A percentile compares a stretch with the other conserved stretches of the same genome.
Conservation (phyloP, 495 filamentous ascomycete species). For the Aspergillus kassunensis region DNA sequence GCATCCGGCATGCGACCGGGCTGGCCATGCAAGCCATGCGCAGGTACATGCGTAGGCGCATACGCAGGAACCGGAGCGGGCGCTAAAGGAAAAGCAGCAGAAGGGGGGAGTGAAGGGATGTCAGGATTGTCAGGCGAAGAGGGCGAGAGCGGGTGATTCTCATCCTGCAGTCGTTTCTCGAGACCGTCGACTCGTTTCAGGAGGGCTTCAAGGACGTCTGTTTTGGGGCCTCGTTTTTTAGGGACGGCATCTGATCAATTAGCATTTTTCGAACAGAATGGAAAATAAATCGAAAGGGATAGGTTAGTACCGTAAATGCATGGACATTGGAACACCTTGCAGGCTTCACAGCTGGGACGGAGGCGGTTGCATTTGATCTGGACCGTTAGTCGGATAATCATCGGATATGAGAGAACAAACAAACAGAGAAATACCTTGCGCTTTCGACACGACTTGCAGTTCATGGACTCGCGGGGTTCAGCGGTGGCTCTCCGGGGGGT, state of each 20-base stretch:
- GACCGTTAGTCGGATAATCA: background rate
- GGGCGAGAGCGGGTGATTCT: slow-evolving; percentile 50
- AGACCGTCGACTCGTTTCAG: slow-evolving; percentile 79
- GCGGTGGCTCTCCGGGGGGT: slow-evolving; percentile 66
- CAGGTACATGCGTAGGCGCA: background rate
- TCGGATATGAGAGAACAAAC: background rate
- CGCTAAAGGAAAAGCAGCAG: background rate
- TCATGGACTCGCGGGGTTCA: slow-evolving; percentile 85
- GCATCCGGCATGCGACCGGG: slow-evolving; percentile 47
- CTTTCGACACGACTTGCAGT: slow-evolving; percentile 89
- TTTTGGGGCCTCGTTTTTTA: slow-evolving; percentile 85
- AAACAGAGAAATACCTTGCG: slow-evolving; percentile 56
- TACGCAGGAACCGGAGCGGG: background rate
- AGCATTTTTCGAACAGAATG: background rate
- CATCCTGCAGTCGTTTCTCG: slow-evolving; percentile 71
- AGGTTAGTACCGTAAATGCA: slow-evolving; percentile 87
- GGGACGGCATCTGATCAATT: slow-evolving; percentile 62
- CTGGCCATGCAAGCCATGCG: too few relatives aligned
- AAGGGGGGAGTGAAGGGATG: slow-evolving; percentile 13
- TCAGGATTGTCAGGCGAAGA: slow-evolving; percentile 19
- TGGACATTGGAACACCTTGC: slow-evolving; percentile 82
- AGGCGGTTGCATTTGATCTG: slow-evolving; percentile 89
- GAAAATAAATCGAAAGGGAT: too few relatives aligned
- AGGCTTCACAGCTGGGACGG: slow-evolving; percentile 80
- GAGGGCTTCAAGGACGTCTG: slow-evolving; percentile 79